Evolutionary conservation across 306 rosid species (phyloP).

Genomic region (Delonix regia): DNA sequence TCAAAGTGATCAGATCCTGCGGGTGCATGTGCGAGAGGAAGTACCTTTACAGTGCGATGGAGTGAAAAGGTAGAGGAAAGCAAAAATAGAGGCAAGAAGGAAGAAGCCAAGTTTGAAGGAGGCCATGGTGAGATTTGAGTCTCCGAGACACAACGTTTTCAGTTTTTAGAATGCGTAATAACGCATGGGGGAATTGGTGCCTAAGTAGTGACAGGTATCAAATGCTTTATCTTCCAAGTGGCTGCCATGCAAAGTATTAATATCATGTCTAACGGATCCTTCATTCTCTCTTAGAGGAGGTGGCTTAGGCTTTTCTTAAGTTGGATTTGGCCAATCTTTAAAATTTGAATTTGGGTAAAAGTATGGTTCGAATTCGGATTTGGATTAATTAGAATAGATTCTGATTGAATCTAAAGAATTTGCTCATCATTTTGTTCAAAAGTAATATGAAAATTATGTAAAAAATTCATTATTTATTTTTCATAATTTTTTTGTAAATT

Average conservation of each 20-base stretch:
- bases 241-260: constrained; percentile 53
- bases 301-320: too few relatives aligned
- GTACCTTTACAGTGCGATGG: constrained; percentile 38
- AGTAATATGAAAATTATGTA: too few relatives aligned
- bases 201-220: constrained; percentile 42
- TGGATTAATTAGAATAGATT: too few relatives aligned
- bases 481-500: too few relatives aligned
- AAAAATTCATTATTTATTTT: too few relatives aligned
- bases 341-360: too few relatives aligned
- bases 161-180: not conserved
- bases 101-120: constrained; percentile 34
- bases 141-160: not conserved
- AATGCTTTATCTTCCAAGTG: constrained; percentile 50
- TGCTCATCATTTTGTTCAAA: too few relatives aligned
- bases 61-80: constrained; percentile 35
- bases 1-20: not conserved
- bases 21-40: not conserved
- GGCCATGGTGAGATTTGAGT: constrained; percentile 35
- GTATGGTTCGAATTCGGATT: too few relatives aligned
- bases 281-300: too few relatives aligned
- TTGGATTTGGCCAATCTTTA: too few relatives aligned
- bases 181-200: not conserved
- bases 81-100: constrained; percentile 22
- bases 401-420: too few relatives aligned
- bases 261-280: too few relatives aligned